These are phyloP conservation scores for Alisma plantagoaquatica DNA, from an alignment of 106 monocot species.

Conservation along the genomic window DNA sequence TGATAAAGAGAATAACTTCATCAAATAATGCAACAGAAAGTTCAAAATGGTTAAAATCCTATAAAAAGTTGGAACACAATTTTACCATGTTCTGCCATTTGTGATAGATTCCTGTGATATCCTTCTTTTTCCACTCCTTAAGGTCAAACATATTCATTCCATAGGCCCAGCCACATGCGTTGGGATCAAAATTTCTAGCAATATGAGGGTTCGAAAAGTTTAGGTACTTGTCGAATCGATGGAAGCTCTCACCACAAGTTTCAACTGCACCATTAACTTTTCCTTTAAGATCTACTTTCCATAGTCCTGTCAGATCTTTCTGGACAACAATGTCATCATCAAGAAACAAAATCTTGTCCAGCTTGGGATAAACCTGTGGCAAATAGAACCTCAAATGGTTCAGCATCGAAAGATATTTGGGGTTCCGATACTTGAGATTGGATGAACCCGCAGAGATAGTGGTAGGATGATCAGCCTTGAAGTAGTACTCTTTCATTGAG, in stretches of 20 bases:
- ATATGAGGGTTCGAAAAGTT: slow-evolving; percentile 61
- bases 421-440: slow-evolving; percentile 61
- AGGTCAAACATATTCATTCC: slow-evolving; percentile 65
- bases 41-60: neutral
- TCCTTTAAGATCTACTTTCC: slow-evolving; percentile 52
- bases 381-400: slow-evolving; percentile 69
- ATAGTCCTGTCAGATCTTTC: slow-evolving; percentile 51
- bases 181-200: slow-evolving; percentile 53
- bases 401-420: slow-evolving; percentile 71
- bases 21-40: neutral
- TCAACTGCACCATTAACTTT: slow-evolving; percentile 74
- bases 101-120: slow-evolving; percentile 63
- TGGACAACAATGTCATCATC: slow-evolving; percentile 72
- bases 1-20: neutral
- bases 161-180: slow-evolving; percentile 62
- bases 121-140: slow-evolving; percentile 54
- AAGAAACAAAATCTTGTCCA: slow-evolving; percentile 65
- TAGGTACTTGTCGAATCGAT: slow-evolving; percentile 63
- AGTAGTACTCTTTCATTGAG: slow-evolving; percentile 59
- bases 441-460: slow-evolving; percentile 47
- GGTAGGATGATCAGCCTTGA: slow-evolving; percentile 42
- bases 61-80: neutral
- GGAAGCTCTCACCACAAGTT: slow-evolving; percentile 56
- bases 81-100: slow-evolving; percentile 59
- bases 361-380: slow-evolving; percentile 61